Evolutionary conservation across 75 land plant genomes (phyloP).

Genomic region (Cunninghamia lanceolata): DNA sequence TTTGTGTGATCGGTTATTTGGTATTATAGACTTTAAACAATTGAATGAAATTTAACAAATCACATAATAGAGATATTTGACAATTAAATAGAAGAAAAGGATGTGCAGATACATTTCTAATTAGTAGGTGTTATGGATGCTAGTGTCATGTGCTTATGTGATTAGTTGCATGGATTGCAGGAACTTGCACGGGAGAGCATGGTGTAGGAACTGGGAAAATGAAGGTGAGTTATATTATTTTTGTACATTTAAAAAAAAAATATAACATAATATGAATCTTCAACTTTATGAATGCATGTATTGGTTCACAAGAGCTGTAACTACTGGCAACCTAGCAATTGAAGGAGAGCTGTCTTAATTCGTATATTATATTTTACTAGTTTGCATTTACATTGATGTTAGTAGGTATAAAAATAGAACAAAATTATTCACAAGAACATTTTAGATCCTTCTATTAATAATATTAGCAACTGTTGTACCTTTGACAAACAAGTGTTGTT

Average conservation of each 20-base stretch:
- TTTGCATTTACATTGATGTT: background rate
- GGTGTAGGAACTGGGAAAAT: slow-evolving; percentile 97
- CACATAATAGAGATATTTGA: background rate
- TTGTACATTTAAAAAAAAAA: background rate
- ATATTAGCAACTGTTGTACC: background rate
- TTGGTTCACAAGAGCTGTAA: background rate
- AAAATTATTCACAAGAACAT: background rate
- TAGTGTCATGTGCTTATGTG: background rate
- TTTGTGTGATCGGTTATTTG: background rate
- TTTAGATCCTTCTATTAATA: background rate
- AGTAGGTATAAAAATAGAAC: background rate
- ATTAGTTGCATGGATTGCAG: slow-evolving; percentile 24
- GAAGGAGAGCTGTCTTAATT: background rate
- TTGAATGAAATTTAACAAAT: background rate
- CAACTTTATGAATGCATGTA: background rate
- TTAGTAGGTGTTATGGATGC: background rate
- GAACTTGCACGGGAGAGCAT: slow-evolving; percentile 99
- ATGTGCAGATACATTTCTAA: background rate
- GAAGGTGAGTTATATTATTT: slow-evolving; percentile 51
- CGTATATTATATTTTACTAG: background rate
- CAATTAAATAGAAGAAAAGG: background rate
- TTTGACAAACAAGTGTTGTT: background rate
- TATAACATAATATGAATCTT: background rate
- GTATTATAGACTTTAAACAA: background rate
- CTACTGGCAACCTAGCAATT: background rate